Conservation (phyloP, 306 rosid genomes). For the Pachyrhizus erosus region DNA sequence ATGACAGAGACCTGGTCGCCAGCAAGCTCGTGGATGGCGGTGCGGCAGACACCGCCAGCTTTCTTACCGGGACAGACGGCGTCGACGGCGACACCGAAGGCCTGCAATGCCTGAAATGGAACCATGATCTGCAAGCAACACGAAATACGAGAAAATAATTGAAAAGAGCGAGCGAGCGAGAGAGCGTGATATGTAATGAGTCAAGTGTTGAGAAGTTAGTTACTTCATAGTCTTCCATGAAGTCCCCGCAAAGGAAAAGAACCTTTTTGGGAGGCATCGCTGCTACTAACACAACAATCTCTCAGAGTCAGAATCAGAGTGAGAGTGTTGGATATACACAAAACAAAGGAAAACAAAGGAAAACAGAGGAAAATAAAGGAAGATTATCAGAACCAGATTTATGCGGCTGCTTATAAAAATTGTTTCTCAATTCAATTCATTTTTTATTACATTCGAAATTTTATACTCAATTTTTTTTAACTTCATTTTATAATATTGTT, state of each 20-base stretch:
- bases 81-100: constrained; percentile 75
- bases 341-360: too few relatives aligned
- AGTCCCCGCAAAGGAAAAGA: constrained; percentile 84
- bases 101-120: constrained; percentile 86
- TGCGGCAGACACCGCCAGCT: constrained; percentile 79
- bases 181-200: too few relatives aligned
- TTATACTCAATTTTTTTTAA: too few relatives aligned
- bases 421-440: too few relatives aligned
- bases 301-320: not conserved
- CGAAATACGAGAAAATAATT: not conserved
- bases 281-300: not conserved
- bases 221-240: constrained; percentile 88
- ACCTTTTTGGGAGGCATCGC: constrained; percentile 58
- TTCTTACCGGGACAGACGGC: constrained; percentile 90
- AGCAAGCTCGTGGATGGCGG: constrained; percentile 57
- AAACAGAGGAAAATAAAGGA: too few relatives aligned
- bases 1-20: constrained; percentile 62
- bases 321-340: not conserved
- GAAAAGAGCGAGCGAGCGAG: not conserved
- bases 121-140: constrained; percentile 71
- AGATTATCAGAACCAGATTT: too few relatives aligned
- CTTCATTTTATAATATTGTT: too few relatives aligned
- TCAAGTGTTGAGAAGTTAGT: not conserved
- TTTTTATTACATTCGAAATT: too few relatives aligned
- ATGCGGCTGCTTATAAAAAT: too few relatives aligned